Base-by-base conservation (phyloP, 164 flowering plant species). In the Dillenia turbinata region DNA sequence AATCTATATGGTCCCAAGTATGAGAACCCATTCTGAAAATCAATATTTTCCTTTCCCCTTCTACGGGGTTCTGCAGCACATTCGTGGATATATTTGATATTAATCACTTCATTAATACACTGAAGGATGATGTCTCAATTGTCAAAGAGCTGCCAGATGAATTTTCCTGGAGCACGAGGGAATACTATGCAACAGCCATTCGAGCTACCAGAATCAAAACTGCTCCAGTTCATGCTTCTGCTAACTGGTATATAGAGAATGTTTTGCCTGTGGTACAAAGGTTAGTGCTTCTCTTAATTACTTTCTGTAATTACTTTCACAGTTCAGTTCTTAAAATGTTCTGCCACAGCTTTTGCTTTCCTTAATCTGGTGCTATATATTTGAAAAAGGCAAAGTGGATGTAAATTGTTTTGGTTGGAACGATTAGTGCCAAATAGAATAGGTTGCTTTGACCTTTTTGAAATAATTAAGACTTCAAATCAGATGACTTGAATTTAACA, bases 151-250 rank as follows among this genome's bases (percentile, higher is more conserved):
- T 92, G 46, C 99, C 99, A 15, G 72, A 69, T 47, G 96, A 85
- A 22, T 95, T 73, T 57, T 81, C 85, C 14, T 95, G 99, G 99
- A 95, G 99, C 79, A 88, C 99, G 3, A 82, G 99, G 62, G 97
- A 92, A 78, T 95, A 92, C 66, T 95, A 95, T 79, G 88, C 94
- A 44, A 80, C 89, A 15, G 97, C 90, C 2, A 89, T 92, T 69
- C 85, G 99, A 69, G 79, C 77, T 58, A 95, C 94, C 49, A 77
- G 99, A 75, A 67, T 95, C 10, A 95, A 95, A 75, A 77, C 82
- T 26, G 96, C 99, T 45, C 99, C 99, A 45, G 83, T 87, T 66
- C 99, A 89, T 82, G 99, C 99, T 63, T 86, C 99, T 11, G 89
- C 85, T 44, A 83, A 85, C 67, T 95, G 99, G 99, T 95, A 92